Conservation (phyloP, 2,329 filamentous ascomycete species). For the Xylariomycetidae sp. region DNA sequence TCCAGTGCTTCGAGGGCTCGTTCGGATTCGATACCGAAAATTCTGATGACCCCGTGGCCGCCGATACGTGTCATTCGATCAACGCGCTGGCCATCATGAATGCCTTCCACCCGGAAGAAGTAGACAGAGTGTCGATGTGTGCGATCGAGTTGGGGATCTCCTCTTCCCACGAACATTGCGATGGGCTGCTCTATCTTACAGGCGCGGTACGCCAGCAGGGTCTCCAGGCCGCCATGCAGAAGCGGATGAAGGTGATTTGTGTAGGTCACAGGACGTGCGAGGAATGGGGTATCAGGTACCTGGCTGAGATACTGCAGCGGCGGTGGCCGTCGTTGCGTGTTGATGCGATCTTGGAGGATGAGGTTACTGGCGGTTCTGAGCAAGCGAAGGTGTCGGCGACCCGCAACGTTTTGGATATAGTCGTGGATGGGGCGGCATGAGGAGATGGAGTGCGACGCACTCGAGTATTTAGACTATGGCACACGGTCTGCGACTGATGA, state of each 20-base stretch:
- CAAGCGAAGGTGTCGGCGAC: no score
- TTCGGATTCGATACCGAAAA: conserved; percentile 5
- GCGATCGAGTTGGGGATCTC: conserved; percentile 1
- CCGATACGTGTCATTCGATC: conserved; percentile 1
- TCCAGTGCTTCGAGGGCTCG: conserved; percentile 3
- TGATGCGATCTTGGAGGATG: conserved; percentile 10
- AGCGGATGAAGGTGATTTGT: conserved; percentile 10
- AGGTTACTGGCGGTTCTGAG: conserved; percentile 2
- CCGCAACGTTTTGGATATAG: no score
- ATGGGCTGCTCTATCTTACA: conserved; percentile 10
- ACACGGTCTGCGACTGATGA: no score
- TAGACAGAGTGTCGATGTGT: conserved; percentile 5
- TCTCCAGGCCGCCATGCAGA: conserved; percentile 6
- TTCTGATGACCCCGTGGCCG: background rate
- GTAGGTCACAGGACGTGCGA: conserved; percentile 13
- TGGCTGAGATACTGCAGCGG: conserved; percentile 4
- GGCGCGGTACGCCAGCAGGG: conserved; percentile 11
- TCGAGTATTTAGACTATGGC: no score
- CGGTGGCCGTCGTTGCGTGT: conserved; percentile 9
- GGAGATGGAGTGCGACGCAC: no score
- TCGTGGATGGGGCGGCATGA: no score
- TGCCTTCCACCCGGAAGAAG: conserved; percentile 14
- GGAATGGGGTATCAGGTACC: conserved; percentile 13
- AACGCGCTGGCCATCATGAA: conserved; percentile 13
- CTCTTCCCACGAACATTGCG: background rate